Base-by-base conservation (phyloP, 768 basidiomycete genomes). In the Lactarius deliciosus region DNA sequence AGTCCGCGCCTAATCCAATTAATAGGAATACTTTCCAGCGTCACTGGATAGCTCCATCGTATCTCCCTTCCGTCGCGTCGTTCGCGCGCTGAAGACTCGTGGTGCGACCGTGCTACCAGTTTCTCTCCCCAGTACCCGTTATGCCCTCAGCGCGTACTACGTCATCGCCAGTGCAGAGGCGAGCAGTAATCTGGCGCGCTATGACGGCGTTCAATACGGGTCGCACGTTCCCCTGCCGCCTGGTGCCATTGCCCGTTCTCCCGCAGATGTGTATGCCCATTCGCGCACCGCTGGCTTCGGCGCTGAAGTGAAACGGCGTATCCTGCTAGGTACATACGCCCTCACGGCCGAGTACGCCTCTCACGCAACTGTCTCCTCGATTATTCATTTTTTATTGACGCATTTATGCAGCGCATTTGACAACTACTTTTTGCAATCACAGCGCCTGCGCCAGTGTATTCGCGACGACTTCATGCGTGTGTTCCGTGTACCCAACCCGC, bases 81-180 rank as follows among this genome's bases (percentile, higher is more conserved):
- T 92, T 45, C 66, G 72, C 0, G 62, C 72, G 13, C 79, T 90
- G 20, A 60, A 77, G 64, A 61, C 74, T 0, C 79, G 79, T 1
- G 95, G 95, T 1, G 94, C 92, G 0, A 78, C 79, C 1, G 71
- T 97, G 36, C 76, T 86, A 1, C 83, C 93, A 0, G 86, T 98
- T 0, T 89, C 89, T 10, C 79, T 98, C 13, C 91, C 93, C 0
- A 76, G 79, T 2, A 85, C 86, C 0, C 76, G 74, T 1, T 90
- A 90, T 72, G 92, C 93, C 0, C 81, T 98, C 5, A 93, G 94
- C 63, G 91, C 94, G 15, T 98, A 98, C 79, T 98, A 98, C 73
- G 92, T 97, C n/a, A 82, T 98, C 18, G 91, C 96, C 1, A 91
- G 88, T 66, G 95, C 96, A 0, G 96, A 98, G 74, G 96, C 96